Base-by-base conservation (phyloP, 2,329 filamentous ascomycete genomes). In the Ampelomyces quisqualis region DNA sequence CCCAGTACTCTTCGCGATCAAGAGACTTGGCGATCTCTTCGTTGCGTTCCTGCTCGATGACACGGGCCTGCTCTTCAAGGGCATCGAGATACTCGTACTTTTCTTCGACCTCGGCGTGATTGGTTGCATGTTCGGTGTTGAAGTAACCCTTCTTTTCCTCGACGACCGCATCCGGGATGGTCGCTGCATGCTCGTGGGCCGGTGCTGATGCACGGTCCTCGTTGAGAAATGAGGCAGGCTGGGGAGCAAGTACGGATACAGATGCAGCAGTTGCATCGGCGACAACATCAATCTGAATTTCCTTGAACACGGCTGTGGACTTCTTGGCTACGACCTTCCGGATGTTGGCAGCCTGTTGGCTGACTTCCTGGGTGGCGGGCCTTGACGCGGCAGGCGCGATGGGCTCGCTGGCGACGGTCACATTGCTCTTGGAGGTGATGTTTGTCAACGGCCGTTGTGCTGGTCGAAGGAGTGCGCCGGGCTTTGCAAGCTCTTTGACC, bases 1-100 rank as follows among this genome's bases (percentile, higher is more conserved):
- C 84, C 84, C 84, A 89, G 56, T 84, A 86, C 62, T 90, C 86
- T 54, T 88, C 85, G 0, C 77, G 69, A 51, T 84, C 81, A 6
- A 59, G 53, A 2, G 54, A 24, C 45, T 69, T 58, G 28, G 62
- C 60, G 21, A 68, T 43, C 38, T 68, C 62, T 1, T 67, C 64
- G 40, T 66, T 65, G 37, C 62, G 62, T 24, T 67, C 64, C 29
- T 62, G 58, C 36, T 71, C 67, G 6, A 66, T 45, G 11, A 55
- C 58, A 39, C 58, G 58, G 7, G 64, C 62, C 33, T 69, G 60
- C 37, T 67, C 55, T 43, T 70, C 67, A 7, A 70, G 49, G 13
- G 66, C 64, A 40, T 65, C 62, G 7, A 69, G 55, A 43, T 69
- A 68, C 27, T 68, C 63, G 37, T 56, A 55, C 45, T 52, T 56